Evolutionary conservation across 1,284 basidiomycete genomes (phyloP), one percentile per base, ranked within the genome.

Genomic region (Ceratobasidium theobromae): DNA sequence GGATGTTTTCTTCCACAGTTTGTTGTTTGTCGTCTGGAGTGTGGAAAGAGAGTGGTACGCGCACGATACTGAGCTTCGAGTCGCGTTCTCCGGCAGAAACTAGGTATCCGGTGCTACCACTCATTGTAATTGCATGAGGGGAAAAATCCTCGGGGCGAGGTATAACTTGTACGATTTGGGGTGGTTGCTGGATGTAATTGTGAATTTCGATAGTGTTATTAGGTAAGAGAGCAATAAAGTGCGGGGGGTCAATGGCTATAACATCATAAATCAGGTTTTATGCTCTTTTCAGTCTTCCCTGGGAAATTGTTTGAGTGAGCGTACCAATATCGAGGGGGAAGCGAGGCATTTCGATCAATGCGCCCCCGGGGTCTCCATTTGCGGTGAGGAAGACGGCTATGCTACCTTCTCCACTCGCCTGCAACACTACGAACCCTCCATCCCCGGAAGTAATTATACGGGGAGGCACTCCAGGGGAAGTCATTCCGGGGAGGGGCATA

Each of bases 341-440:
- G 49, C 80, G 82, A 0, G 84, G 80, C 91, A 92, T 96, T 73
- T 93, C 85, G 33, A 96, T 78, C 1, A 93, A 95, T 1, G 93
- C 93, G 48, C 94, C 82, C 8, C 93, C 88, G 11, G 94, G 93
- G 74, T 95, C 93, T 0, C 93, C 93, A 11, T 86, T 83, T 0
- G 86, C 85, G 27, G 84, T 92, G 49, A 91, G 79, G 70, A 66
- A 48, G 18, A 46, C 51, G n/a, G 55, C 43, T 21, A 58, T 58
- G 12, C 55, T 41, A n/a, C 55, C 55, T 21, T 58, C 55, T 6
- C 55, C 55, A 43, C 55, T 58, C n/a, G 55, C 55, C 23, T 66
- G 51, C 23, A 48, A 30, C 5, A 53, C 48, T 18, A 53, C 43
- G 38, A 66, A 48, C 23, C 49, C 43, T 5, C 51, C 51, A 55